These are phyloP conservation scores for Jatropha multifida DNA, from an alignment of 441 rosid species.

Conservation along the genomic window DNA sequence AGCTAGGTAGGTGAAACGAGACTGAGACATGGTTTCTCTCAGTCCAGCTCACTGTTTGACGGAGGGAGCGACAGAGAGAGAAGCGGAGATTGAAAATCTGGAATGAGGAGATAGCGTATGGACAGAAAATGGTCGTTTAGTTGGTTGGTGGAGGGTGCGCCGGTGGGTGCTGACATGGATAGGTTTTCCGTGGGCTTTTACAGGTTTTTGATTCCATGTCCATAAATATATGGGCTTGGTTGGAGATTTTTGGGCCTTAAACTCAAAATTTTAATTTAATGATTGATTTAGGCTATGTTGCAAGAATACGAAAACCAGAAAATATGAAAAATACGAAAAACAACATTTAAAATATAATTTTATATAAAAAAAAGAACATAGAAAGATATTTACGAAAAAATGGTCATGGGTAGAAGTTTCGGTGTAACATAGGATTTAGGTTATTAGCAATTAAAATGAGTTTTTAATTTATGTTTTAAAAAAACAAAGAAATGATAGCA, in stretches of 20 bases:
- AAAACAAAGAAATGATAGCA: no score
- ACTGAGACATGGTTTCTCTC: constrained; percentile 32
- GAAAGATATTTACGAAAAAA: no score
- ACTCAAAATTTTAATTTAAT: no score
- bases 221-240: neutral
- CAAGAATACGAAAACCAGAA: no score
- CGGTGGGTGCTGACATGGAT: neutral
- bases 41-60: neutral
- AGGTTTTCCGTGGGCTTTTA: neutral
- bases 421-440: no score
- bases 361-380: no score
- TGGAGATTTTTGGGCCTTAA: neutral
- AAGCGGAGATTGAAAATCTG: neutral
- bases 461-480: no score
- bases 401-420: no score
- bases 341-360: no score
- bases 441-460: no score
- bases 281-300: no score
- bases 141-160: constrained; percentile 11
- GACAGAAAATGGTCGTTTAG: neutral
- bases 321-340: no score
- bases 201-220: neutral
- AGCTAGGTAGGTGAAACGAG: constrained; percentile 37
- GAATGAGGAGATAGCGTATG: neutral
- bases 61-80: neutral